Base-by-base conservation (phyloP, 2,329 filamentous ascomycete species). In the Colletotrichum somersetense region DNA sequence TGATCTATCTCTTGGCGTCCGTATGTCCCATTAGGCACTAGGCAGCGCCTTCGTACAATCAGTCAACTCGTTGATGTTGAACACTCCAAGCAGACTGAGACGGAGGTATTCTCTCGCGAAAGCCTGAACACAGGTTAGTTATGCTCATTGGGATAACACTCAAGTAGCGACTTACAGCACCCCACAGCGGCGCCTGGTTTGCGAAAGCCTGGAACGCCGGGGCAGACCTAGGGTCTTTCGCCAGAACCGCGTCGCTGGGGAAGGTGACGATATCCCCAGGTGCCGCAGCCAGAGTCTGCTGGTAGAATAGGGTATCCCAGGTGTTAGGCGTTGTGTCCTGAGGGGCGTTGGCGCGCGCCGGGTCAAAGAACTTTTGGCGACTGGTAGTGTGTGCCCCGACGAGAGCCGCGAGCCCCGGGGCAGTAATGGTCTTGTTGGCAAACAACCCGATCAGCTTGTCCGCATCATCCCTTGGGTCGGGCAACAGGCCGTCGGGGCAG, bases 41-140 rank as follows among this genome's bases (percentile, higher is more conserved):
- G 84, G 87, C 5, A 89, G 79, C 2, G 86, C 85, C 74, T 85
- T 83, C 12, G 85, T 87, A 81, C 88, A 89, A 72, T 89, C 87
- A 14, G 83, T 86, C 53, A 89, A 78, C n/a, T 81, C 77, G 77
- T 89, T 89, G 77, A 89, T 86, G 75, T 88, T 88, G 75, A 87
- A 83, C 10, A 89, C 87, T 2, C 88, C 88, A 7, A 90, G 83
- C 2, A 89, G 79, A 48, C 84, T 87, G 26, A 90, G 79, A 16
- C 87, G 85, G 58, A 88, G 81, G 74, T 89, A 89, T 18, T 85
- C 86, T 48, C 81, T 81, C 3, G 87, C 83, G 62, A 86, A 89
- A 48, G 85, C 86, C 83, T 85, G 23, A 30, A 1, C 0, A 4
- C 20, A 10, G 7, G 8, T 73, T 42, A 73, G 68, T n/a, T 5